Evolutionary conservation across 202 grass and related monocot species (phyloP).

Genomic region (Panicum hallii): DNA sequence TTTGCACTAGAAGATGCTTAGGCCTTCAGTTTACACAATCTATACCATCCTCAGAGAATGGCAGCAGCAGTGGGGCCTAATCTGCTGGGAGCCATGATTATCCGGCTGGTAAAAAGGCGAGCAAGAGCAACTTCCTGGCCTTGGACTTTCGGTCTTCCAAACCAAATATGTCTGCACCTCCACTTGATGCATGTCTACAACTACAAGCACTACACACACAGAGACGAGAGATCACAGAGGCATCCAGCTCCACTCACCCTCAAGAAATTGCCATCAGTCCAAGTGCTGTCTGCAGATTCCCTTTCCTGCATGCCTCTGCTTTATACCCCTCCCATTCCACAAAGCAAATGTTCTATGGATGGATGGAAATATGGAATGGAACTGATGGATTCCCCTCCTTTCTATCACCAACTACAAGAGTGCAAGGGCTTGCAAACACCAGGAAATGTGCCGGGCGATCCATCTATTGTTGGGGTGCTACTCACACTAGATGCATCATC

Average conservation of each 20-base stretch:
- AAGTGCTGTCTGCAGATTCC: constrained; percentile 41
- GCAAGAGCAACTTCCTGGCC: constrained; percentile 10
- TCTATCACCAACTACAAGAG: constrained; percentile 31
- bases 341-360: constrained; percentile 41
- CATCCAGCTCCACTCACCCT: constrained; percentile 34
- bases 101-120: constrained; percentile 31
- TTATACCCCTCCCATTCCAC: constrained; percentile 44
- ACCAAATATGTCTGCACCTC: constrained; percentile 39
- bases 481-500: constrained; percentile 30
- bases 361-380: constrained; percentile 9
- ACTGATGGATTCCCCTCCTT: constrained; percentile 36
- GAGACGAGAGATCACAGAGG: background rate
- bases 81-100: constrained; percentile 13
- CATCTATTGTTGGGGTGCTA: constrained; percentile 2
- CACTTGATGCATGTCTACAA: constrained; percentile 49
- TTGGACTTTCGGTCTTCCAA: constrained; percentile 26
- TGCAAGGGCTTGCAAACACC: constrained; percentile 43
- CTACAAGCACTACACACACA: constrained; percentile 20
- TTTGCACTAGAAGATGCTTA: constrained; percentile 23
- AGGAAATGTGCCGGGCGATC: constrained; percentile 31
- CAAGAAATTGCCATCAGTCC: constrained; percentile 12
- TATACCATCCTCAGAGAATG: background rate
- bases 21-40: too few relatives aligned
- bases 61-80: constrained; percentile 28
- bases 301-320: constrained; percentile 38